Evolutionary conservation across 2,329 filamentous ascomycete species (phyloP).

Genomic region (Botryotinia convoluta): DNA sequence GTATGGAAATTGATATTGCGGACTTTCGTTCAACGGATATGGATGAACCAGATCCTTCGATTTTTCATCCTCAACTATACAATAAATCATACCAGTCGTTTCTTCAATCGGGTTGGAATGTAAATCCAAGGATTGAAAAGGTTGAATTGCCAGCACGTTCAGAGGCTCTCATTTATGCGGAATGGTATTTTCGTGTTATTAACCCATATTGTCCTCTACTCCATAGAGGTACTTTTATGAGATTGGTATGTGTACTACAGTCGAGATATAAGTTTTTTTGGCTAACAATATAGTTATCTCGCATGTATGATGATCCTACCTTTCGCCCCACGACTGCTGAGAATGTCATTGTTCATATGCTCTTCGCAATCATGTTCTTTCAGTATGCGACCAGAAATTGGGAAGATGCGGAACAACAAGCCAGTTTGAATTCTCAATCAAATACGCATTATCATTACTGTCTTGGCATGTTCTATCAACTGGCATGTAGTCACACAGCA

Average conservation of each 20-base stretch:
- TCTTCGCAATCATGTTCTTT: constrained; percentile 74
- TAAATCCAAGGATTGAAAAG: constrained; percentile 54
- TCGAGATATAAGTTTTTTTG: neutral
- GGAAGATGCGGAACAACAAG: constrained; percentile 52
- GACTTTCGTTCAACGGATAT: constrained; percentile 66
- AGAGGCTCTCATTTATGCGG: constrained; percentile 65
- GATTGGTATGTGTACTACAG: constrained; percentile 51
- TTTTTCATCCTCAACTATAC: constrained; percentile 49
- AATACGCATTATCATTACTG: constrained; percentile 79
- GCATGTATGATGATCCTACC: constrained; percentile 66
- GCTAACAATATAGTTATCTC: constrained; percentile 48
- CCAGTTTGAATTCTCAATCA: constrained; percentile 60
- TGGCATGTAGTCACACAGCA: constrained; percentile 60
- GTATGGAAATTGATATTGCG: constrained; percentile 75
- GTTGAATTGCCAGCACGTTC: constrained; percentile 61
- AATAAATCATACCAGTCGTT: constrained; percentile 73
- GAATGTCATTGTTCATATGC: constrained; percentile 71
- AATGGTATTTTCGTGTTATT: constrained; percentile 73
- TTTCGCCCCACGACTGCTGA: constrained; percentile 64
- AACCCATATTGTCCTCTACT: constrained; percentile 71
- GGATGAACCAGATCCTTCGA: constrained; percentile 54
- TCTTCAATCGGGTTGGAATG: constrained; percentile 60
- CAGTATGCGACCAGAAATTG: constrained; percentile 72
- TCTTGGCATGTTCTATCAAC: constrained; percentile 64
- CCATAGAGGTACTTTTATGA: constrained; percentile 72